Evolutionary conservation across 73 alveolate species (phyloP).

Genomic region (Paramecium biaurelia): DNA sequence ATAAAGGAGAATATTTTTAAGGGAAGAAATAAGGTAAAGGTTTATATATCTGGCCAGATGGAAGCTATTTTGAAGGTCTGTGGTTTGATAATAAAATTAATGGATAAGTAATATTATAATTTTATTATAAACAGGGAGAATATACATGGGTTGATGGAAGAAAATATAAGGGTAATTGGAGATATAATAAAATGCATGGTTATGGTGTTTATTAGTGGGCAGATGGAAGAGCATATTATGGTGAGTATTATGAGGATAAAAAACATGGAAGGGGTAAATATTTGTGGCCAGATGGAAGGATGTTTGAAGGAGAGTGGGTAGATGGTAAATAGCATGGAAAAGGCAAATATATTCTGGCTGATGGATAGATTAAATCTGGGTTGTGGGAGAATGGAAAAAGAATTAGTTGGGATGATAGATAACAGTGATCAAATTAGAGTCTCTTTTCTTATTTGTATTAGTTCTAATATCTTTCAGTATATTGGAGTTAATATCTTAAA

Average conservation of each 20-base stretch:
- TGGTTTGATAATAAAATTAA: constrained; percentile 72
- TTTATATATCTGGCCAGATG: constrained; percentile 72
- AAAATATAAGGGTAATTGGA: constrained; percentile 26
- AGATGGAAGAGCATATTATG: constrained; percentile 64
- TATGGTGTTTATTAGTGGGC: constrained; percentile 66
- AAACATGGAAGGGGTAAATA: constrained; percentile 74
- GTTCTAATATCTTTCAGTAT: not conserved
- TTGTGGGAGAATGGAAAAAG: constrained; percentile 68
- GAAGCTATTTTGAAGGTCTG: constrained; percentile 63
- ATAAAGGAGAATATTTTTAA: constrained; percentile 70
- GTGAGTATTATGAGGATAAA: constrained; percentile 64
- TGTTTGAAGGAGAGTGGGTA: constrained; percentile 60
- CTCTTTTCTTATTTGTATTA: not conserved
- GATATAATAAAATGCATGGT: constrained; percentile 58
- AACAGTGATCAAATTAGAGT: not conserved
- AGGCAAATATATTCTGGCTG: constrained; percentile 52
- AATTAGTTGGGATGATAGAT: constrained; percentile 26
- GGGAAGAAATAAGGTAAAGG: constrained; percentile 77
- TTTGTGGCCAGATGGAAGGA: constrained; percentile 83
- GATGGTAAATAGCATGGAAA: constrained; percentile 69
- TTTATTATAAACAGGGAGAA: not conserved
- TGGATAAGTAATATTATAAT: constrained; percentile 54
- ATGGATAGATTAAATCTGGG: constrained; percentile 60
- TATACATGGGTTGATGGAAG: constrained; percentile 67
- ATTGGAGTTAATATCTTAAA: not conserved